Percentiles rank a stretch among this genome's conserved stretches.
These are phyloP conservation scores for Ogataea degrootiae DNA, from an alignment of 805 yeast genomes.

Conservation along the genomic window DNA sequence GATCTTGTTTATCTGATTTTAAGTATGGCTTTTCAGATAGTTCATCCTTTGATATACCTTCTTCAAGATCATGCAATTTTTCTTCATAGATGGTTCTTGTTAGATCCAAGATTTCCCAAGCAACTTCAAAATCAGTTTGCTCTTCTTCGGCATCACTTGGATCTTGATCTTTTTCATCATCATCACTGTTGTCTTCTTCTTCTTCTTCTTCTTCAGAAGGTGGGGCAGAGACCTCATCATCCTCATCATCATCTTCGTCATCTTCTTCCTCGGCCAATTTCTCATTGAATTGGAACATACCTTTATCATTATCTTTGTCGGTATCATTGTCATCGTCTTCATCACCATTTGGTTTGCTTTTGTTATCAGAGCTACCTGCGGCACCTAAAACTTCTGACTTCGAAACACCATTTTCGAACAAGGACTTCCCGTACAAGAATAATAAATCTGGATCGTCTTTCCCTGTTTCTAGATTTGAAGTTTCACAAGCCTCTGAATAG, in stretches of 20 bases:
- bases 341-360: conserved; percentile 12
- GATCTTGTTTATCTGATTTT: conserved; percentile 17
- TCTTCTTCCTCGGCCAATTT: conserved; percentile 32
- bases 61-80: conserved; percentile 28
- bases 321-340: conserved; percentile 32
- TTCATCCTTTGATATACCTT: conserved; percentile 1
- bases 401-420: conserved; percentile 71
- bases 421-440: conserved; percentile 71
- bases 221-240: conserved; percentile 17
- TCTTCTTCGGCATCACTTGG: conserved; percentile 28
- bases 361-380: conserved; percentile 11
- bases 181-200: conserved; percentile 13
- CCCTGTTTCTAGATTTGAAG: conserved; percentile 43
- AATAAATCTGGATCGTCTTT: conserved; percentile 71
- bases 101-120: conserved; percentile 83
- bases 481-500: conserved; percentile 71
- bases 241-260: conserved; percentile 16
- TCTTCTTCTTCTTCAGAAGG: conserved; percentile 22
- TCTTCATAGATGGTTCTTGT: conserved; percentile 63
- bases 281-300: conserved; percentile 17
- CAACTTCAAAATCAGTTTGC: conserved; percentile 75
- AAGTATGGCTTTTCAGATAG: conserved; percentile 13
- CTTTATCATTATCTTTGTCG: conserved; percentile 28
- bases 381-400: conserved; percentile 76
- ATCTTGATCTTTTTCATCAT: conserved; percentile 20